Evolutionary conservation across 139 green algal species (phyloP), one percentile per base, ranked within the genome.

Genomic region (Closterium sp.): DNA sequence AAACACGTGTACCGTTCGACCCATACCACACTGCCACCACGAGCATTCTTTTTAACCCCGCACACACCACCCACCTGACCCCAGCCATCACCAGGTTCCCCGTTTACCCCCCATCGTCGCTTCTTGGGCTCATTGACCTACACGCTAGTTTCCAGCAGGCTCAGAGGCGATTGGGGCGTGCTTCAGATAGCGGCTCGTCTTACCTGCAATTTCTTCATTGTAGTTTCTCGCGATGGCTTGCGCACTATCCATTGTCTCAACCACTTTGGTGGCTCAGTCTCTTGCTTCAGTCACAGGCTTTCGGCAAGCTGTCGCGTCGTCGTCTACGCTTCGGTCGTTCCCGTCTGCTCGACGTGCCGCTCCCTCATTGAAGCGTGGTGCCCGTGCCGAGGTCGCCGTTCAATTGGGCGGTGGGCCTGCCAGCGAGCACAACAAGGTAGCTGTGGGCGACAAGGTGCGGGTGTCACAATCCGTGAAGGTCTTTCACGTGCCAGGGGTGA

Each of bases 391-490:
- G 62, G 62, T 79, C 62, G 62, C 62, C 62, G 62, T 79, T 79
- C 62, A 79, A 79, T 79, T 79, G 62, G 62, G 62, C 27, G 62
- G 62, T 24, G 62, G 62, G 62, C 19, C 62, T 79, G 62, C 62
- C 19, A 79, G 62, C 62, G 62, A 79, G 62, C 62, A 79, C 19
- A 79, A 79, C 62, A 79, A 79, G 62, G 62, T 79, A 79, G 62
- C 62, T 7, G 62, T 79, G 62, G 62, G 62, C 62, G 62, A 79
- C 62, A 79, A 85, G 86, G 90, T 92, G 34, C 45, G 86, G 70
- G 90, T 92, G 28, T 86, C 38, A 7, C 27, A 32, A 27, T 27
- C 34, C 30, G n/a, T 92, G 70, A 92, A 89, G n/a, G 90, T 92
- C n/a, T 92, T 86, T 62, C 90, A 92, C 24, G 27, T 92, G 32